Evolutionary conservation across 1,139 yeast genomes (phyloP), one percentile per base, ranked within the genome.

Genomic region (Pichia sp.): DNA sequence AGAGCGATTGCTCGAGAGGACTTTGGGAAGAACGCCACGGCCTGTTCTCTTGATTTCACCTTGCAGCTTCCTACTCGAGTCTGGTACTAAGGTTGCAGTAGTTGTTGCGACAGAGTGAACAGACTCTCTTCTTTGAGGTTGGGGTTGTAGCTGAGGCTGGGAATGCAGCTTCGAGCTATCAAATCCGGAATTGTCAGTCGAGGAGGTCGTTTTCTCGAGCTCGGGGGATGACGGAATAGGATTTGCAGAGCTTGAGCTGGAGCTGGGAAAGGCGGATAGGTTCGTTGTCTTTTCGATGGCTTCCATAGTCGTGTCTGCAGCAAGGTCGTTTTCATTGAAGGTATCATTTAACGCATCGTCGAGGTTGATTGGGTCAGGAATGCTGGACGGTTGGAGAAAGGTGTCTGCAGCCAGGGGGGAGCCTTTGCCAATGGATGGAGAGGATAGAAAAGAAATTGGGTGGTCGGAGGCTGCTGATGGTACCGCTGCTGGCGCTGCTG

Each of bases 21-120:
- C 40, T 30, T 44, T 50, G 8, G 40, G 26, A 15, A 45, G 43
- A 13, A 49, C 40, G 36, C 40, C 47, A 38, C 50, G 47, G 8
- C 54, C 47, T 3, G 47, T 8, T 26, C 46, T 54, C 19, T 42
- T 48, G 15, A 54, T 19, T 38, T 54, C 57, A 36, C 23, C 41
- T 31, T 10, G 49, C 31, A 15, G 40, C 36, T n/a, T 49, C 41
- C 15, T 51, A 31, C 7, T n/a, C 13, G 29, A 5, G 16, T 40
- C 34, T 23, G 32, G 19, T 16, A 23, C 32, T 8, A 19, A 2
- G n/a, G 38, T 49, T 23, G 50, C 45, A 8, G 52, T 34, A 6
- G 31, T 43, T 42, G 44, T 31, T 8, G 43, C 10, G 7, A 47
- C 30, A 7, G 54, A 51, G 26, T 30, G 16, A 11, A 45, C 36